Evolutionary conservation across 192 early-diverging fungal species (phyloP), one percentile per base, ranked within the genome.

Genomic region (Backusella parvicylindrica): DNA sequence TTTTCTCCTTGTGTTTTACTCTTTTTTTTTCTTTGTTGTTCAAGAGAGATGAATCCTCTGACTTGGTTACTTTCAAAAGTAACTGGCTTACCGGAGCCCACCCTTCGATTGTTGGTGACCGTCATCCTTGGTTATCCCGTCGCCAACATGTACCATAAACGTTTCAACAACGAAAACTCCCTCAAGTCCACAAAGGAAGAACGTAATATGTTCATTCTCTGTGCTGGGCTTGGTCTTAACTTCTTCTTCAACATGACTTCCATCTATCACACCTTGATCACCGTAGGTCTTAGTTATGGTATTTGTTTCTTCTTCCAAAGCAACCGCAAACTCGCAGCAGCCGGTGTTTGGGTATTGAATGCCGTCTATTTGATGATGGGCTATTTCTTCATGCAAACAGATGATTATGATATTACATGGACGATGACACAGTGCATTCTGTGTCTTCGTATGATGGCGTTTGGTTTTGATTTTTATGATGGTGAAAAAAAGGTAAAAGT

Each of bases 381-480:
- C 1, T 88, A 89, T 79, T 82, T 82, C 66, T 83, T 75, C 43
- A 78, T 75, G 6, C 74, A 80, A 23, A 82, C 84, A 6, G 86
- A 88, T 56, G 83, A 75, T 2, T 91, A 90, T 35, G 87, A 91
- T 64, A 85, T 90, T 38, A 79, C 81, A 67, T 91, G 86, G 79
- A 87, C 88, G 0, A 91, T 89, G 82, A 82, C 88, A 21, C 90
- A 91, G 71, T 91, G 87, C 60, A 83, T 91, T 6, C 83, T 90
- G 18, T 89, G 86, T 68, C 75, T 91, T 40, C 82, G 89, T 36
- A 76, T 91, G 77, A 90, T 91, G 76, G 87, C 87, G 1, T 85
- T 90, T 53, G 84, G 82, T 26, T 85, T 91, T 82, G 90, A 91
- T 71, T 86, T 82, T 31, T 77, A 79, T 72, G 90, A 91, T 75